Evolutionary conservation across 768 basidiomycete species (phyloP), one percentile per base, ranked within the genome.

Genomic region (Sporobolomyces roseus): DNA sequence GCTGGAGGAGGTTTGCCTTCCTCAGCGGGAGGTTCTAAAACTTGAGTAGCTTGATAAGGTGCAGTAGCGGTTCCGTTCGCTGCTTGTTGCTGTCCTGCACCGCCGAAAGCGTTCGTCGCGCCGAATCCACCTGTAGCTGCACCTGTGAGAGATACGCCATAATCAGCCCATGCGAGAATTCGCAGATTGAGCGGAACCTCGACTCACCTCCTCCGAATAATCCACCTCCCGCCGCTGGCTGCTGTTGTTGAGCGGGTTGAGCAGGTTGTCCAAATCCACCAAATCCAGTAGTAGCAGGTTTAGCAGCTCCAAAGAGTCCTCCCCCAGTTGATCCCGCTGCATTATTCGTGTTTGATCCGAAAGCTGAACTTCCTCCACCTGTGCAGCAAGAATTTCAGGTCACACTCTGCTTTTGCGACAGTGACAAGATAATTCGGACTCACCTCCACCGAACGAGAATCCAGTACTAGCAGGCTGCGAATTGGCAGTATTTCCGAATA

Each of bases 401-500:
- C 17, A 41, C 38, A 17, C 23, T 46, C 14, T 23, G 12, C 12
- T 13, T 21, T 14, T 7, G 12, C 45, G 10, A 46, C 45, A 46
- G 12, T 23, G 45, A 46, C 21, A n/a, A 13, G 21, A 23, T 23
- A 46, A 23, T 46, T 17, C 25, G 27, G 10, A 35, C 67, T 32
- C 23, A 61, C 51, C 70, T 45, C 63, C 53, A 10, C 67, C 65
- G 45, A 61, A 68, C 4, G 68, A 69, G 66, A 75, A 73, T 4
- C 66, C 61, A 17, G 65, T 65, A 50, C 45, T 62, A 30, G 52
- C 45, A 6, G 61, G 10, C 38, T 48, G 38, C 17, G 53, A 36
- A 27, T 32, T 50, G 4, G 53, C 27, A 21, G 56, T 21, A 9
- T 43, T 35, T 17, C 77, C 77, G 33, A 79, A 79, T 19, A 77